phyloP scores from a whole-genome alignment of 1,139 yeast genomes.

The Geotrichum phurueaensis region DNA sequence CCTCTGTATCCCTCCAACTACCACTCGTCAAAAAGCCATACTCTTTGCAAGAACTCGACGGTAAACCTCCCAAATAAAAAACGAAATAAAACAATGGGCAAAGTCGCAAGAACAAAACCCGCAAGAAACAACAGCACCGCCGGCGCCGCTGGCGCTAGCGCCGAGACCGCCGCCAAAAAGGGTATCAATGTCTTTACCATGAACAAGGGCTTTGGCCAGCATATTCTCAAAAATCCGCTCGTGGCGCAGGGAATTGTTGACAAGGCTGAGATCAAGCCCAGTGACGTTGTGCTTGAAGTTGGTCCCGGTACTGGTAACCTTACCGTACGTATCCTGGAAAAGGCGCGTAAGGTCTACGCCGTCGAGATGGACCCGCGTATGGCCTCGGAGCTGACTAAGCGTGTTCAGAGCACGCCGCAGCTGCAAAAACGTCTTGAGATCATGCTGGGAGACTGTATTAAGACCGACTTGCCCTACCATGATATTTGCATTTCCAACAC shows the following conservation, averaged over 20 bases:
- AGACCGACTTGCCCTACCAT: constrained; percentile 88
- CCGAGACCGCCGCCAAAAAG: constrained; percentile 11
- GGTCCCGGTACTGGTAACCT: constrained; percentile 99
- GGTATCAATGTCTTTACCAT: constrained; percentile 64
- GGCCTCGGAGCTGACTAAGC: constrained; percentile 97
- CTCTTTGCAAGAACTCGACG: background rate
- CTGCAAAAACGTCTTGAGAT: constrained; percentile 81
- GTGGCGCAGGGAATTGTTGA: constrained; percentile 98
- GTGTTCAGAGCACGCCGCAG: constrained; percentile 94
- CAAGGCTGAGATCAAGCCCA: constrained; percentile 86
- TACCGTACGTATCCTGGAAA: constrained; percentile 86
- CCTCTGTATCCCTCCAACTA: too few relatives aligned
- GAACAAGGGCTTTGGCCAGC: constrained; percentile 96
- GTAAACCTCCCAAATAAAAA: background rate
- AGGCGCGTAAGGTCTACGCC: constrained; percentile 87
- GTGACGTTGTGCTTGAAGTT: constrained; percentile 89
- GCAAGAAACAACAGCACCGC: constrained; percentile 10
- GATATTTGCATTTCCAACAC: constrained; percentile 96
- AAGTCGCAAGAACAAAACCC: constrained; percentile 12
- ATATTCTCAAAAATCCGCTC: constrained; percentile 88
- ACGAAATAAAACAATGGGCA: constrained; percentile 4
- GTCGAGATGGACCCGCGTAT: constrained; percentile 98
- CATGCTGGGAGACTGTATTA: constrained; percentile 90
- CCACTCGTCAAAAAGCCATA: too few relatives aligned
- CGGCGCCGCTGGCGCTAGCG: constrained; percentile 10